These are phyloP conservation scores for Apiotrichum gracile DNA, from an alignment of 1,284 basidiomycete species.

Conservation along the genomic window DNA sequence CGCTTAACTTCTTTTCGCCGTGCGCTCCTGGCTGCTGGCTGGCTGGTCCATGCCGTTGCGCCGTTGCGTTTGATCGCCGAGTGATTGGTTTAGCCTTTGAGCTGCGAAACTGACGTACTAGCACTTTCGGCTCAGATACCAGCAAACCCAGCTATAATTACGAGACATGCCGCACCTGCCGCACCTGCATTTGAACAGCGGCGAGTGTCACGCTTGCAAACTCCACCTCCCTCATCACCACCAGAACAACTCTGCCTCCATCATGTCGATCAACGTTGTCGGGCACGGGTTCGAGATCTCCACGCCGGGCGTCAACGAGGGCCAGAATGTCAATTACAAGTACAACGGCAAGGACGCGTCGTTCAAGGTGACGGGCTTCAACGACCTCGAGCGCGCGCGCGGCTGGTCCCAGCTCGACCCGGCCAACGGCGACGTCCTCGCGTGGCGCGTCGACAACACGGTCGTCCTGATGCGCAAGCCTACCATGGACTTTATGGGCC, in stretches of 20 bases:
- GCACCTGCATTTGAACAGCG: too few relatives aligned
- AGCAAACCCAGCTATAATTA: too few relatives aligned
- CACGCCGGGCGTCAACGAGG: conserved; percentile 10
- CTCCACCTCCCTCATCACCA: not conserved
- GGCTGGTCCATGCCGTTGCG: too few relatives aligned
- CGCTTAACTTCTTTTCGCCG: too few relatives aligned
- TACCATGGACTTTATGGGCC: conserved; percentile 5
- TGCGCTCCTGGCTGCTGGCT: too few relatives aligned
- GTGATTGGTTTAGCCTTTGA: too few relatives aligned
- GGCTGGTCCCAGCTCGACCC: conserved; percentile 13
- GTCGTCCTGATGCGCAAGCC: conserved; percentile 10
- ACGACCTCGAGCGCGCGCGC: conserved; percentile 4
- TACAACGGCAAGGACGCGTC: conserved; percentile 5
- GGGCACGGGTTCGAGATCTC: conserved; percentile 12
- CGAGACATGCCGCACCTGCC: too few relatives aligned
- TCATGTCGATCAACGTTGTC: conserved; percentile 11
- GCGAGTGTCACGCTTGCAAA: too few relatives aligned
- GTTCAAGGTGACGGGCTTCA: not conserved
- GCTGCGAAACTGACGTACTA: too few relatives aligned
- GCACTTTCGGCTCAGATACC: too few relatives aligned
- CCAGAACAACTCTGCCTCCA: not conserved
- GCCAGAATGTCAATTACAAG: conserved; percentile 7
- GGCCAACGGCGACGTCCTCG: not conserved
- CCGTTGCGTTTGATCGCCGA: too few relatives aligned
- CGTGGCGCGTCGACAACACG: conserved; percentile 6